Conservation (phyloP, 352 stramenopile species). For the Globisporangium cystogenes region DNA sequence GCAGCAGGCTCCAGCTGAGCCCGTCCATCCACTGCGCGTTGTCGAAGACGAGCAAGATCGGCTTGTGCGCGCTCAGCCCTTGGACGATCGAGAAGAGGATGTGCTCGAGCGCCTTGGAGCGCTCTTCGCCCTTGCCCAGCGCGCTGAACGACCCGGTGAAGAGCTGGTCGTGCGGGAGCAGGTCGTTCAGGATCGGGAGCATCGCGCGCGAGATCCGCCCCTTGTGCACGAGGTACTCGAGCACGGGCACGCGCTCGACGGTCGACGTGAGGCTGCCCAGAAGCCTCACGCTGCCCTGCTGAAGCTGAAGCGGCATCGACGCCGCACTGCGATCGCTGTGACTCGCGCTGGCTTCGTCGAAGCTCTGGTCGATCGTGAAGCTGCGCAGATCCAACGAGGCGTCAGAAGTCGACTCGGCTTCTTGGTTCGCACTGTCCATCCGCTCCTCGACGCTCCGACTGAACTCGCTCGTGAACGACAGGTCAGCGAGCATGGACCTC, state of each 20-base stretch:
- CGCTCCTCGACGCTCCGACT: neutral
- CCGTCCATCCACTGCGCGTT: conserved; percentile 77
- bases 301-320: neutral
- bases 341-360: neutral
- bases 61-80: conserved; percentile 39
- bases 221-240: conserved; percentile 55
- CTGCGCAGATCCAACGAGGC: neutral
- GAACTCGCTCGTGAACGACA: neutral
- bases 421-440: neutral
- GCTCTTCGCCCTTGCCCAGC: conserved; percentile 31
- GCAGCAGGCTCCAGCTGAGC: conserved; percentile 49
- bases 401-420: too few species aligned
- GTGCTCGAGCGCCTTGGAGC: conserved; percentile 37
- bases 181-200: conserved; percentile 35
- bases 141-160: conserved; percentile 16
- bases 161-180: conserved; percentile 42
- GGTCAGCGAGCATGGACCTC: neutral
- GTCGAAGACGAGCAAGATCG: conserved; percentile 66
- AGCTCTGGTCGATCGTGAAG: neutral
- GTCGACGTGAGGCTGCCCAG: conserved; percentile 12
- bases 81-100: conserved; percentile 57
- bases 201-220: conserved; percentile 35
- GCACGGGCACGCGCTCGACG: conserved; percentile 35
- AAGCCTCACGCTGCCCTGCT: neutral
- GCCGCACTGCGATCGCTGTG: neutral